A percentile compares a stretch with the other conserved stretches of the same genome.
Evolutionary conservation across 148 eudicot species (phyloP).

Genomic region (Persicaria maculosa): DNA sequence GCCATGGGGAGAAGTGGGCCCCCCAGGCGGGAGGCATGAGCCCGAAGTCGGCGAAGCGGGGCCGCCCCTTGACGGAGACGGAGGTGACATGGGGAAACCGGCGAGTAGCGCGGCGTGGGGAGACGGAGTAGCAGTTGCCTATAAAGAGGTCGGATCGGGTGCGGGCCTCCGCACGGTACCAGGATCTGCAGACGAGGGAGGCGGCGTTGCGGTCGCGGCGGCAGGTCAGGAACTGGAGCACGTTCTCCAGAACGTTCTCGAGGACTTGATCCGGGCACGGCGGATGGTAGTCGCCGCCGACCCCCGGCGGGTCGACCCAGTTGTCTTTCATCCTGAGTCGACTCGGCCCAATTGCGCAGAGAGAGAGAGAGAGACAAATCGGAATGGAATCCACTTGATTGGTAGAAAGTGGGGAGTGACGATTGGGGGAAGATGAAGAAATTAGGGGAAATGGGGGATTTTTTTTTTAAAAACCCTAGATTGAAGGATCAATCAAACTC

Average conservation of each 20-base stretch:
- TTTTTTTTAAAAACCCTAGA: background rate
- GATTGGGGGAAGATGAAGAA: background rate
- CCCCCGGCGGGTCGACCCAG: conserved; percentile 1
- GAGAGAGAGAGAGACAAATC: background rate
- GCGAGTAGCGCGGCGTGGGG: conserved; percentile 37
- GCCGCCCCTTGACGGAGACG: conserved; percentile 53
- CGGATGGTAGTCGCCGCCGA: conserved; percentile 17
- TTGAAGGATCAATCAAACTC: background rate
- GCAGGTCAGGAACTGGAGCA: conserved; percentile 44
- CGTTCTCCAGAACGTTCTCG: conserved; percentile 77
- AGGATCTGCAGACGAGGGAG: conserved; percentile 59
- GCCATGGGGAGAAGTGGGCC: conserved; percentile 47
- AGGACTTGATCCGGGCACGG: conserved; percentile 62
- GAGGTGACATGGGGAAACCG: conserved; percentile 40
- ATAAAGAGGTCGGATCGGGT: conserved; percentile 66
- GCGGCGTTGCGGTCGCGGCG: conserved; percentile 59
- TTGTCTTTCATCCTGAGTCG: conserved; percentile 20
- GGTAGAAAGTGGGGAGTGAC: background rate
- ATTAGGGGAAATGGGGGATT: background rate
- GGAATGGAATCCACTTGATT: background rate
- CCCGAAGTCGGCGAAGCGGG: conserved; percentile 69
- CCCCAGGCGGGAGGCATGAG: conserved; percentile 64
- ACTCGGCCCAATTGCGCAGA: background rate
- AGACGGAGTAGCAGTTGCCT: conserved; percentile 62
- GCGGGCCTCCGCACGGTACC: conserved; percentile 59